Percentiles rank a stretch among this genome's conserved stretches.
Conservation (phyloP, 2,329 filamentous ascomycete genomes). For the Celoporthe dispersa region DNA sequence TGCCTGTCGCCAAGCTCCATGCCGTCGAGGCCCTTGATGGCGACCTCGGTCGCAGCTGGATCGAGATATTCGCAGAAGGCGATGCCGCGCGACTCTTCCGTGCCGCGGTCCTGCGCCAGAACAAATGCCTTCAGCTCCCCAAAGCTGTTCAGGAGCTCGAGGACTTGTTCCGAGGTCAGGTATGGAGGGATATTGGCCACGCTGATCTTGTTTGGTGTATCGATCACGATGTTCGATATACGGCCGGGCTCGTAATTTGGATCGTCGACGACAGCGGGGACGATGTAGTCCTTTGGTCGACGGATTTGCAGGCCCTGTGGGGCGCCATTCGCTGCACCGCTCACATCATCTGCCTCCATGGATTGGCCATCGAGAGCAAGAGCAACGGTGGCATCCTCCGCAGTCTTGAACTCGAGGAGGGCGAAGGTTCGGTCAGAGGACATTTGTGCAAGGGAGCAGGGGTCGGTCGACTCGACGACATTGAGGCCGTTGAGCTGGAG, state of each 20-base stretch:
- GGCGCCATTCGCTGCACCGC: constrained; percentile 55
- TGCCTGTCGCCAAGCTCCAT: constrained; percentile 91
- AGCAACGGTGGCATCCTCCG: constrained; percentile 87
- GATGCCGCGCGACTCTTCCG: constrained; percentile 88
- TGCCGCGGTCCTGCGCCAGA: constrained; percentile 82
- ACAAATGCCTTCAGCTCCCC: constrained; percentile 92
- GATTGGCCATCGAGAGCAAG: constrained; percentile 86
- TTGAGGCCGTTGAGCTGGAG: constrained; percentile 96
- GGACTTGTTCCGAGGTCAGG: constrained; percentile 88
- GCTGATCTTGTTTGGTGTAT: constrained; percentile 94
- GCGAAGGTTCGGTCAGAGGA: constrained; percentile 81
- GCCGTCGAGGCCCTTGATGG: constrained; percentile 87
- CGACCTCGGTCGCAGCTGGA: constrained; percentile 75
- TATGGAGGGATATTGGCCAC: constrained; percentile 88
- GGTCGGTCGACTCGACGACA: constrained; percentile 80
- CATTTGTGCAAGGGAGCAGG: constrained; percentile 82
- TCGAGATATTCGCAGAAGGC: constrained; percentile 96
- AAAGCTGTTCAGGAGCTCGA: constrained; percentile 87
- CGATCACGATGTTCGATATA: constrained; percentile 79
- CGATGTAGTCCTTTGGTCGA: constrained; percentile 96
- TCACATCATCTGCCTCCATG: constrained; percentile 76
- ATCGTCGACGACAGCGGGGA: constrained; percentile 77
- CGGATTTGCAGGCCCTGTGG: constrained; percentile 71
- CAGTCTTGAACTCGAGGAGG: constrained; percentile 85
- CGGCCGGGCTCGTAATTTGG: constrained; percentile 75